These are phyloP conservation scores for Phaseolus coccineus DNA, from an alignment of 331 rosid genomes.

Conservation along the genomic window DNA sequence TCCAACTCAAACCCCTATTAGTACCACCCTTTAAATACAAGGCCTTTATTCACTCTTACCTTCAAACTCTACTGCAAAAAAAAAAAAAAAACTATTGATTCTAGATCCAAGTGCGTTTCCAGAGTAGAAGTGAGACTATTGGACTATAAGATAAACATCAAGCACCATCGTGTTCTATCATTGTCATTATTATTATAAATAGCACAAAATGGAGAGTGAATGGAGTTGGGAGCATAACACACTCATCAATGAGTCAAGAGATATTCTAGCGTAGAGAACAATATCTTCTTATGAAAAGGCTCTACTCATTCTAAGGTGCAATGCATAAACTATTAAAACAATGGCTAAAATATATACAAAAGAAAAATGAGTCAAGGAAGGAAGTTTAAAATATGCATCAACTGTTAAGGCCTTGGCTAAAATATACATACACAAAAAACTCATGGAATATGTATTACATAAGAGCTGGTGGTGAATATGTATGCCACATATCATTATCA, in stretches of 20 bases:
- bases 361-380: not conserved
- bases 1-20: constrained; percentile 6
- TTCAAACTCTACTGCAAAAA: constrained; percentile 29
- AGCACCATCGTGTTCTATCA: constrained; percentile 15
- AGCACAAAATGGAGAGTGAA: constrained; percentile 62
- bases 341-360: too few relatives aligned
- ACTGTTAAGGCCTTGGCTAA: too few relatives aligned
- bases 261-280: constrained; percentile 63
- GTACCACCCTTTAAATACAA: constrained; percentile 47
- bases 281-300: constrained; percentile 73
- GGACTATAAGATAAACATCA: constrained; percentile 32
- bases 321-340: constrained; percentile 38
- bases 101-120: constrained; percentile 36
- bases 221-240: constrained; percentile 68
- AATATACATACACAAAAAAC: too few relatives aligned
- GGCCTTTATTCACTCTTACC: constrained; percentile 33
- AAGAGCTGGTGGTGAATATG: constrained; percentile 63
- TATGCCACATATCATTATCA: constrained; percentile 58
- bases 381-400: too few relatives aligned
- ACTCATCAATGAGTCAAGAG: constrained; percentile 61
- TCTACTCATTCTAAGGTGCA: constrained; percentile 61
- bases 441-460: constrained; percentile 30
- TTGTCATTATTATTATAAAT: not conserved
- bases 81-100: constrained; percentile 42
- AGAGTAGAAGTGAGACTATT: constrained; percentile 33